Evolutionary conservation across 106 monocot species (phyloP).

Genomic region (Dactylorhiza incarnata): DNA sequence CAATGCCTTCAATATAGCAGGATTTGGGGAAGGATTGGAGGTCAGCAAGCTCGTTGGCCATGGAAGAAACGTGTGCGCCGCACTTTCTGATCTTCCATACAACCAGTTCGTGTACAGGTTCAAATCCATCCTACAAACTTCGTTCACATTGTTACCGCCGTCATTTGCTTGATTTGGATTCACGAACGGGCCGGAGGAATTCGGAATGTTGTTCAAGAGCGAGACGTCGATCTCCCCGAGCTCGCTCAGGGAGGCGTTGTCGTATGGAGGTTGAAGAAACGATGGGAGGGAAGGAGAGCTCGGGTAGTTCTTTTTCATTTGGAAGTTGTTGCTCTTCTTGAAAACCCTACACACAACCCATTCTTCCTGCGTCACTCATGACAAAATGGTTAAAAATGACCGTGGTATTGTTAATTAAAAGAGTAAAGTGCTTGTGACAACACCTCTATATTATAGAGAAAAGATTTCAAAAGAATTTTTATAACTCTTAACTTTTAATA

Average conservation of each 20-base stretch:
- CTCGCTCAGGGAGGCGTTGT: constrained; percentile 21
- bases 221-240: constrained; percentile 38
- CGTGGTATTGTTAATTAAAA: background rate
- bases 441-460: no score
- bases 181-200: constrained; percentile 6
- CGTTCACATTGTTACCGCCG: background rate
- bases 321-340: constrained; percentile 30
- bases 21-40: constrained; percentile 2
- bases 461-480: no score
- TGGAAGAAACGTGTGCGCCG: constrained; percentile 2
- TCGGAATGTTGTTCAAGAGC: constrained; percentile 17
- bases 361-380: constrained; percentile 41
- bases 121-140: constrained; percentile 14
- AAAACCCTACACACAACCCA: constrained; percentile 77
- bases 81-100: constrained; percentile 12
- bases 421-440: no score
- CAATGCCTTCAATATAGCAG: constrained; percentile 18
- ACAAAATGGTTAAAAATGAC: background rate
- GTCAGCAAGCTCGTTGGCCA: constrained; percentile 18
- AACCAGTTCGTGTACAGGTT: constrained; percentile 33
- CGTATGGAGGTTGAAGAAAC: constrained; percentile 22
- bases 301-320: background rate
- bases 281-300: constrained; percentile 8
- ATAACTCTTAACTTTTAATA: no score
- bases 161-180: constrained; percentile 16